These are phyloP conservation scores for Neocucurbitaria cava DNA, from an alignment of 2,329 filamentous ascomycete species.

Conservation along the genomic window DNA sequence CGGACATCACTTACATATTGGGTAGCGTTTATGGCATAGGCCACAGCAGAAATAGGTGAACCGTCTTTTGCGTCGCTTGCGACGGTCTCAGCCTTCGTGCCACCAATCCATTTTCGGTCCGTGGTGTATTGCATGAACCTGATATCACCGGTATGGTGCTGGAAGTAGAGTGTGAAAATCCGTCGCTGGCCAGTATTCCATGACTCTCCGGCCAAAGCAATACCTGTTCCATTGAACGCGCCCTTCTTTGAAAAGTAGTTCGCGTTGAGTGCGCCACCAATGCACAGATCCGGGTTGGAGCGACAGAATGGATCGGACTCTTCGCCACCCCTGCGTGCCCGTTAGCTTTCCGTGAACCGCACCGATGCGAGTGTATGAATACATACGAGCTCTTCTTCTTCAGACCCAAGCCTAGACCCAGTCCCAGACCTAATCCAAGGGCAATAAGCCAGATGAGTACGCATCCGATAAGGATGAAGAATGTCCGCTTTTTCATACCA, in stretches of 20 bases:
- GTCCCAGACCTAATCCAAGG: slow-evolving; percentile 47
- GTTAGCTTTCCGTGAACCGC: slow-evolving; percentile 1
- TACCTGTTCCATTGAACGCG: slow-evolving; percentile 57
- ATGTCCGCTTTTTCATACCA: slow-evolving; percentile 33
- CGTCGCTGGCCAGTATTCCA: slow-evolving; percentile 49
- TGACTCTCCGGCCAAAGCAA: slow-evolving; percentile 54
- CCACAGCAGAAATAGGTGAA: slow-evolving; percentile 53
- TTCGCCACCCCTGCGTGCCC: slow-evolving; percentile 4
- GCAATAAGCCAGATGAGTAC: slow-evolving; percentile 39
- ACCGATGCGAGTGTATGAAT: not conserved
- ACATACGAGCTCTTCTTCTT: slow-evolving; percentile 33
- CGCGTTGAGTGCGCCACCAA: slow-evolving; percentile 50
- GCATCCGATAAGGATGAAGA: slow-evolving; percentile 29
- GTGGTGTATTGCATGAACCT: slow-evolving; percentile 49
- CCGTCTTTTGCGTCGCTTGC: slow-evolving; percentile 54
- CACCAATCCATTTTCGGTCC: slow-evolving; percentile 49
- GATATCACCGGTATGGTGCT: slow-evolving; percentile 53
- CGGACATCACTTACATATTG: slow-evolving; percentile 40
- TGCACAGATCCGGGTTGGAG: slow-evolving; percentile 37
- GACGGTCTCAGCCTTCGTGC: slow-evolving; percentile 47
- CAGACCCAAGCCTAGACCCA: slow-evolving; percentile 42
- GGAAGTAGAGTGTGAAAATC: slow-evolving; percentile 54
- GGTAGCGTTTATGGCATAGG: slow-evolving; percentile 48
- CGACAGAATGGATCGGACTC: slow-evolving; percentile 32
- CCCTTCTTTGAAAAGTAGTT: slow-evolving; percentile 50